phyloP scores from a whole-genome alignment of 106 monocot species.

The Cymbidium sinense region DNA sequence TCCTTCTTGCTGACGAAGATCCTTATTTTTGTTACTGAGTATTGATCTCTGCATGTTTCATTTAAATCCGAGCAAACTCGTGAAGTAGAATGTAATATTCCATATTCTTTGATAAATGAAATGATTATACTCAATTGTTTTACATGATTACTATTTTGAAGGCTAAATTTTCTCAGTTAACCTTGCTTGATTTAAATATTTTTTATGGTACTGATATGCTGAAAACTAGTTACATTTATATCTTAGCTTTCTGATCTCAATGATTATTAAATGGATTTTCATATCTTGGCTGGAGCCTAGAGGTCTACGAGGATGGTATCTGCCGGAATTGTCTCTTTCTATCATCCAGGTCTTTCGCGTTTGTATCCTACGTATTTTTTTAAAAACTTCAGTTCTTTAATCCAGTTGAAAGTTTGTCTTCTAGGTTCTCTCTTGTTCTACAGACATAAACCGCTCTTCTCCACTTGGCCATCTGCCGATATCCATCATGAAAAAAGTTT shows the following conservation, averaged over 20 bases:
- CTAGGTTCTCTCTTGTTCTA: conserved; percentile 9
- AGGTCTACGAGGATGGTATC: not conserved
- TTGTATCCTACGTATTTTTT: not conserved
- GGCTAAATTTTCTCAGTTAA: not conserved
- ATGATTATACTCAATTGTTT: not conserved
- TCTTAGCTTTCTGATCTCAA: not conserved
- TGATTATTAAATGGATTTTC: not conserved
- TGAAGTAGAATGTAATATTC: not conserved
- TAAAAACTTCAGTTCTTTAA: not conserved
- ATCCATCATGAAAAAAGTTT: not conserved
- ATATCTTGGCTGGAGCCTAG: too few relatives aligned
- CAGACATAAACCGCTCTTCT: conserved; percentile 5
- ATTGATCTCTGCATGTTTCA: not conserved
- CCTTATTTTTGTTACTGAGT: not conserved
- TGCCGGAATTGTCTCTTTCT: not conserved
- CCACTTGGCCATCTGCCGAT: not conserved
- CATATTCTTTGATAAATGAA: not conserved
- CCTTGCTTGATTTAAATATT: not conserved
- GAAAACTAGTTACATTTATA: not conserved
- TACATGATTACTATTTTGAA: not conserved
- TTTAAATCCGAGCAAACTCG: not conserved
- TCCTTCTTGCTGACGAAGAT: not conserved
- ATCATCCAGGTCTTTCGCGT: not conserved
- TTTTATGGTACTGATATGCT: not conserved
- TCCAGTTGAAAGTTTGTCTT: not conserved